Evolutionary conservation across 768 basidiomycete genomes (phyloP).

Genomic region (Pleurotus citrinopileatus): DNA sequence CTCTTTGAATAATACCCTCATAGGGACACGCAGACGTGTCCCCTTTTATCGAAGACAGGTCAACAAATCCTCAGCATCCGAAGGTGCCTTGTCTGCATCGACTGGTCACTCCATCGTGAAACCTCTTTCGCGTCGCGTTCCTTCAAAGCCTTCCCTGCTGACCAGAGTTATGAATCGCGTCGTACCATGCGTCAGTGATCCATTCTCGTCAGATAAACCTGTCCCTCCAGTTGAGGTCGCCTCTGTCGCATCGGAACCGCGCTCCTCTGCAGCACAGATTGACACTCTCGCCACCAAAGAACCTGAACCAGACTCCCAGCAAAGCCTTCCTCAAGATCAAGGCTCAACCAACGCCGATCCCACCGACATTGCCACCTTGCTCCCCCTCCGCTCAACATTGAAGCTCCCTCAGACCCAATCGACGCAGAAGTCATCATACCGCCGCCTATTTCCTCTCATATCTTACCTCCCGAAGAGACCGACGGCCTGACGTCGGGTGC

Average conservation of each 20-base stretch:
- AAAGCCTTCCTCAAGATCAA: not conserved
- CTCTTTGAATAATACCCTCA: constrained; percentile 37
- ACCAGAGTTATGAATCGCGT: constrained; percentile 32
- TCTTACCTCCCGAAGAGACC: constrained; percentile 66
- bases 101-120: constrained; percentile 26
- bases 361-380: not conserved
- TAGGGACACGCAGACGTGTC: constrained; percentile 31
- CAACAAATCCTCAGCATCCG: constrained; percentile 32
- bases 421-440: constrained; percentile 11
- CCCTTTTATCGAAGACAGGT: constrained; percentile 44
- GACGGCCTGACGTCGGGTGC: constrained; percentile 87
- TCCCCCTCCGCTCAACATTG: not conserved
- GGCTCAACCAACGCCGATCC: not conserved
- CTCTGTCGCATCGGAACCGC: constrained; percentile 6
- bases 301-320: not conserved
- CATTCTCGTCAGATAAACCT: constrained; percentile 12
- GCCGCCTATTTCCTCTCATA: constrained; percentile 21
- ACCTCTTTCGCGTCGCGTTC: constrained; percentile 12
- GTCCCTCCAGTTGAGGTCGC: not conserved
- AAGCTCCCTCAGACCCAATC: not conserved
- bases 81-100: constrained; percentile 30
- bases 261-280: not conserved
- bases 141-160: constrained; percentile 27
- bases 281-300: not conserved
- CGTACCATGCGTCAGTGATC: constrained; percentile 30